Conservation (phyloP, 2,329 filamentous ascomycete species). For the Aspergillus awamori region DNA sequence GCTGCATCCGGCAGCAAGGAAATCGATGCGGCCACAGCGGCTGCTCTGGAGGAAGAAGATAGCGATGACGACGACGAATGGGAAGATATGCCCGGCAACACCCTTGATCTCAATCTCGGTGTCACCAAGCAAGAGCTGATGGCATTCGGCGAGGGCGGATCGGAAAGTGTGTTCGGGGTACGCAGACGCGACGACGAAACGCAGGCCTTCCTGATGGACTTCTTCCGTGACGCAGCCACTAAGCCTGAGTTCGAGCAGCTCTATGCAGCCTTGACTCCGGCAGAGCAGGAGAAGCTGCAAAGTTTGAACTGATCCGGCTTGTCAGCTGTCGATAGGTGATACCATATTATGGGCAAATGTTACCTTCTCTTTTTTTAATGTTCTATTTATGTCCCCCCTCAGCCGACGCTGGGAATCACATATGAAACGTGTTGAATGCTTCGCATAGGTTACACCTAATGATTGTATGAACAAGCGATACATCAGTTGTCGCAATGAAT, state of each 20-base stretch:
- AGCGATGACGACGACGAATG: conserved; percentile 79
- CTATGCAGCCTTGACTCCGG: conserved; percentile 56
- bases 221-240: conserved; percentile 66
- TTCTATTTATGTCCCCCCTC: neutral
- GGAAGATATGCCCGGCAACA: conserved; percentile 81
- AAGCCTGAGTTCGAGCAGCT: conserved; percentile 59
- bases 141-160: conserved; percentile 64
- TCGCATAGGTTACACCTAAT: neutral
- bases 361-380: neutral
- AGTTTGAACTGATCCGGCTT: conserved; percentile 28
- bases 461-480: neutral
- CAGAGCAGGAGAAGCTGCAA: conserved; percentile 51
- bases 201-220: conserved; percentile 78
- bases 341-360: neutral
- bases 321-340: neutral
- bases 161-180: conserved; percentile 50
- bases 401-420: neutral
- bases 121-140: conserved; percentile 76
- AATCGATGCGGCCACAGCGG: conserved; percentile 59
- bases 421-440: neutral
- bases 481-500: neutral
- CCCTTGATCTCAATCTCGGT: conserved; percentile 73
- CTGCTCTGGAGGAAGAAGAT: conserved; percentile 61
- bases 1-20: conserved; percentile 68
- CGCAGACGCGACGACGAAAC: conserved; percentile 87